phyloP scores from a whole-genome alignment of 345 rosid genomes.

The Lepidium didymum region DNA sequence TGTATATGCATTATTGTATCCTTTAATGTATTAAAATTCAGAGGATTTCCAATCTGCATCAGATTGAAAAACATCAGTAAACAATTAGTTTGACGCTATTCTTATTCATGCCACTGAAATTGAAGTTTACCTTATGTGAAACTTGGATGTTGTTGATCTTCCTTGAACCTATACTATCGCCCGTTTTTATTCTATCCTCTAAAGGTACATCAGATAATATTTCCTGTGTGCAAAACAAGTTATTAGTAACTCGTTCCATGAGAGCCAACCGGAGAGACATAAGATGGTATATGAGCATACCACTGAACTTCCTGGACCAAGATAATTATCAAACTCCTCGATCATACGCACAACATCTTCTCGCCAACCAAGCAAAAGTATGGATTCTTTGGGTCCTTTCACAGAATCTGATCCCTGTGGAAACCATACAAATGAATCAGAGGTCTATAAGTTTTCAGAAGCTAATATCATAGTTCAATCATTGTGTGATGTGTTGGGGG shows the following conservation, averaged over 20 bases:
- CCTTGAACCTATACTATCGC: constrained; percentile 30
- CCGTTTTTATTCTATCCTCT: constrained; percentile 55
- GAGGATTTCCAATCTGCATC: constrained; percentile 77
- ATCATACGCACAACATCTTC: constrained; percentile 81
- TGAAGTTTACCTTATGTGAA: constrained; percentile 52
- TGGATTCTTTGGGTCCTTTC: constrained; percentile 71
- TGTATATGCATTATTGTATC: constrained; percentile 54
- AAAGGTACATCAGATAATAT: constrained; percentile 85
- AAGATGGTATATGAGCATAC: constrained; percentile 34
- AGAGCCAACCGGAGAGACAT: not conserved
- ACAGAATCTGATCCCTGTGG: constrained; percentile 57
- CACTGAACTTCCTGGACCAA: constrained; percentile 90
- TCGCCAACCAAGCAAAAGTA: constrained; percentile 96
- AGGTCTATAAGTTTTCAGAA: not conserved
- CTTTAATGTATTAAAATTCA: constrained; percentile 66
- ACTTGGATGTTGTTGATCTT: constrained; percentile 56
- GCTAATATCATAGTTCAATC: not conserved
- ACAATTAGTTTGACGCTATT: not conserved
- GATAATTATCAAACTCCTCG: constrained; percentile 90
- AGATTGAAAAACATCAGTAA: constrained; percentile 13
- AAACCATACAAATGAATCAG: constrained; percentile 13
- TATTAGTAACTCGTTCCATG: not conserved
- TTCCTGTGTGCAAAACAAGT: constrained; percentile 45
- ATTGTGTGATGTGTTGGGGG: not conserved
- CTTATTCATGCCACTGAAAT: not conserved